Conservation (phyloP, 495 filamentous ascomycete genomes). For the Aeminium ludgeri region DNA sequence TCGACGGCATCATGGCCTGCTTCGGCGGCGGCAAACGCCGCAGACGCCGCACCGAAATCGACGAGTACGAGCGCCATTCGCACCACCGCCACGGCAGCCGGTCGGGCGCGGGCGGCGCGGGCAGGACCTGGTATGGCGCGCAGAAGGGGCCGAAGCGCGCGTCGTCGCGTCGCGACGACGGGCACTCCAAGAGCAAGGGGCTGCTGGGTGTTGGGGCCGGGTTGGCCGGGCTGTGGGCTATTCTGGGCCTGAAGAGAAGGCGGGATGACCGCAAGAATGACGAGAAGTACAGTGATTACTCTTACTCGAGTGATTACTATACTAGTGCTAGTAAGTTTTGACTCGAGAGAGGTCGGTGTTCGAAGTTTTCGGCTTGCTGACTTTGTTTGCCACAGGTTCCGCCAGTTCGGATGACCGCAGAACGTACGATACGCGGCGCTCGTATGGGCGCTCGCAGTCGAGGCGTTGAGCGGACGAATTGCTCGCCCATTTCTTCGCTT, state of each 20-base stretch:
- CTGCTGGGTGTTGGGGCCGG: conserved; percentile 44
- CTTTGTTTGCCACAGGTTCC: conserved; percentile 18
- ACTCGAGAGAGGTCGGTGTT: neutral
- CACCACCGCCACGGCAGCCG: conserved; percentile 34
- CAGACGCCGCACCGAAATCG: conserved; percentile 29
- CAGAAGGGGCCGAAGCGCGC: conserved; percentile 34
- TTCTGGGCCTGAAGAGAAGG: conserved; percentile 58
- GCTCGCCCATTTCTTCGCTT: no score
- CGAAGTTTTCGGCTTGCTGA: neutral
- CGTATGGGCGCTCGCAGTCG: no score
- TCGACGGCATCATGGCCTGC: conserved; percentile 46
- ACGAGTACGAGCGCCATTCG: conserved; percentile 50
- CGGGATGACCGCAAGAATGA: conserved; percentile 30
- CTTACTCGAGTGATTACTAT: conserved; percentile 21
- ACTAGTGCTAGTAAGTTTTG: conserved; percentile 23
- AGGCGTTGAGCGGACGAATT: no score
- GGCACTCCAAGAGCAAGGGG: conserved; percentile 34
- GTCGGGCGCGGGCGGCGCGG: conserved; percentile 27
- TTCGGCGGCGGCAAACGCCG: conserved; percentile 42
- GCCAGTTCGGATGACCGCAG: conserved; percentile 24
- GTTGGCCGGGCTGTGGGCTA: conserved; percentile 47
- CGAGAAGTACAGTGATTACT: conserved; percentile 24
- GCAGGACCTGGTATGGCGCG: conserved; percentile 53
- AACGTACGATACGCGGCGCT: conserved; percentile 22
- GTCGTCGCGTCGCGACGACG: no score